These are phyloP conservation scores for Paramarasmius palmivorus DNA, from an alignment of 1,284 basidiomycete genomes.

Conservation along the genomic window DNA sequence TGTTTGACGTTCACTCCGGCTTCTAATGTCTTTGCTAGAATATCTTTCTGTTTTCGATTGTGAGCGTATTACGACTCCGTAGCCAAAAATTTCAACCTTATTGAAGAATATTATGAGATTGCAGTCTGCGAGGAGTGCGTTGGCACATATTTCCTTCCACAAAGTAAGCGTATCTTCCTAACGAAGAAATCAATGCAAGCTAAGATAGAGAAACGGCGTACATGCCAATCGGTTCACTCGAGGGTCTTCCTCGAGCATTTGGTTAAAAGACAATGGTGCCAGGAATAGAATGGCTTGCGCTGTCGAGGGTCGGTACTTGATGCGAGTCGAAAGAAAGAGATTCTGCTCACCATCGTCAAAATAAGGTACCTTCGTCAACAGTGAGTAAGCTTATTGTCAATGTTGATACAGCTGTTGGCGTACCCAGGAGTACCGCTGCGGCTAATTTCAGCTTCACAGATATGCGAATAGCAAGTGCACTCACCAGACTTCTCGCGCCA, in stretches of 20 bases:
- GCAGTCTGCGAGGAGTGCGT: conserved; percentile 52
- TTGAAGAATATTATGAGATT: conserved; percentile 70
- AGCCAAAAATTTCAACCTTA: conserved; percentile 43
- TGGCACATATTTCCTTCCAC: conserved; percentile 65
- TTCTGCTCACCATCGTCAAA: conserved; percentile 61
- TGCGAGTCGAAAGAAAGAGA: neutral
- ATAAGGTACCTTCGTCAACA: too few species aligned
- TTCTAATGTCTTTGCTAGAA: conserved; percentile 55
- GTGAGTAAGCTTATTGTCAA: too few species aligned
- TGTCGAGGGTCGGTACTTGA: conserved; percentile 15
- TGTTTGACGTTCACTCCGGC: conserved; percentile 57
- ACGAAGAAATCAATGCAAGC: neutral
- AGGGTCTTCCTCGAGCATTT: conserved; percentile 43
- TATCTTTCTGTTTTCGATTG: conserved; percentile 46
- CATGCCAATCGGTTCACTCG: conserved; percentile 43
- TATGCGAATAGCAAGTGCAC: conserved; percentile 16
- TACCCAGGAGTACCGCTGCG: conserved; percentile 60
- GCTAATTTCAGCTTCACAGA: neutral
- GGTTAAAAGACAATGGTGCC: conserved; percentile 45
- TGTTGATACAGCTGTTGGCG: too few species aligned
- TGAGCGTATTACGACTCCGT: neutral
- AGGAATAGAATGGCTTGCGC: conserved; percentile 51
- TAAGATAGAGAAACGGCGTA: neutral
- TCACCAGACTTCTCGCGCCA: conserved; percentile 55
- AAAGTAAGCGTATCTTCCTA: conserved; percentile 63